Evolutionary conservation across 2,329 filamentous ascomycete genomes (phyloP).

Genomic region (Hysterium pulicare): DNA sequence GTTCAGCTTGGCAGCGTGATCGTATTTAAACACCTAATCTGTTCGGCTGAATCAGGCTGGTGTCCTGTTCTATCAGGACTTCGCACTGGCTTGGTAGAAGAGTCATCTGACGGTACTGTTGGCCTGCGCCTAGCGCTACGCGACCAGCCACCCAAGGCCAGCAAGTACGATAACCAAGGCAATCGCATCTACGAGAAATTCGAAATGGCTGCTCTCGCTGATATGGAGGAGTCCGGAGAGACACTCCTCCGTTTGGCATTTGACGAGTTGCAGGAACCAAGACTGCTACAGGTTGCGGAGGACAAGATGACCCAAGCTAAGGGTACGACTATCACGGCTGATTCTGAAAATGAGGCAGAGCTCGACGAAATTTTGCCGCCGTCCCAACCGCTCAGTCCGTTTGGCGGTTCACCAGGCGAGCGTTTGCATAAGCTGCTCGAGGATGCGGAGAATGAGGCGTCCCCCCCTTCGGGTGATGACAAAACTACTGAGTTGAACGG

Average conservation of each 20-base stretch:
- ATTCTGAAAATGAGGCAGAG: not conserved
- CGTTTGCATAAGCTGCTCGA: not conserved
- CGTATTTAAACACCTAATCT: constrained; percentile 63
- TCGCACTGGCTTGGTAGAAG: constrained; percentile 60
- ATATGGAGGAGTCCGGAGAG: constrained; percentile 46
- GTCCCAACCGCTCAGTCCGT: not conserved
- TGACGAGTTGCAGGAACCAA: constrained; percentile 6
- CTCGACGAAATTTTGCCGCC: not conserved
- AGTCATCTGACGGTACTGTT: constrained; percentile 54
- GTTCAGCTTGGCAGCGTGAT: constrained; percentile 61
- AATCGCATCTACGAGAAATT: constrained; percentile 74
- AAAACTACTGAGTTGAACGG: no score
- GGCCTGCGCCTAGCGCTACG: constrained; percentile 65
- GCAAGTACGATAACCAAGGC: constrained; percentile 65
- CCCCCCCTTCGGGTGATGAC: no score
- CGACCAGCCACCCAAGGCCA: constrained; percentile 59
- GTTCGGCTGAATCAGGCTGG: constrained; percentile 63
- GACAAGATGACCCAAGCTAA: not conserved
- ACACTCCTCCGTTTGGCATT: not conserved
- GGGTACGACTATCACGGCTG: not conserved
- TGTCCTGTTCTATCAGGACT: constrained; percentile 61
- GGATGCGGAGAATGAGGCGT: not conserved
- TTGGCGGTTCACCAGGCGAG: not conserved
- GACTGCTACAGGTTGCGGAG: constrained; percentile 17
- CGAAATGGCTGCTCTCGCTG: constrained; percentile 62